These are phyloP conservation scores for Kappamyces sp. DNA, from an alignment of 192 early-diverging fungal species.

Conservation along the genomic window DNA sequence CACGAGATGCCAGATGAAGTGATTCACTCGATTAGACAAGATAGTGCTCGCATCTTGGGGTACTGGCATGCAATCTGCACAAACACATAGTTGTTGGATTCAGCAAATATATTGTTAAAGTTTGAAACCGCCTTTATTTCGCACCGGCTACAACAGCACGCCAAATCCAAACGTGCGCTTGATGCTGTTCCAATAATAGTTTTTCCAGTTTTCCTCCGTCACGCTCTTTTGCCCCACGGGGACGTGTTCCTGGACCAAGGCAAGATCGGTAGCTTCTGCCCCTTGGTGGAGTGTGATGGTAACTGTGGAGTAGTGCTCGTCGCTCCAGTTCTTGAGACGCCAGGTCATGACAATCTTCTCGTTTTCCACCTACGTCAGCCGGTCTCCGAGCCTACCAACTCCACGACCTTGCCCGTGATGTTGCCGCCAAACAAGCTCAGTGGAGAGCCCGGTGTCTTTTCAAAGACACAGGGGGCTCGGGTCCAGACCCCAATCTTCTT, in stretches of 20 bases:
- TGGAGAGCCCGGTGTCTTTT: constrained; percentile 49
- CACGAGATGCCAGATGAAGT: no score
- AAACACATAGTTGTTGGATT: no score
- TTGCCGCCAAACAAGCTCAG: constrained; percentile 86
- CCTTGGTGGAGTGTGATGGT: constrained; percentile 67
- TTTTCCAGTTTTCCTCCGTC: constrained; percentile 81
- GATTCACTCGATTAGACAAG: no score
- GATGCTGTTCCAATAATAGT: constrained; percentile 91
- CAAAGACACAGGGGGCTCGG: constrained; percentile 59
- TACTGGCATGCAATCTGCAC: no score
- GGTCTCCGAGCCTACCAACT: constrained; percentile 43
- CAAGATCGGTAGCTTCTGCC: constrained; percentile 57
- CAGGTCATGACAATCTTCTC: constrained; percentile 80
- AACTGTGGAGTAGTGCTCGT: constrained; percentile 79
- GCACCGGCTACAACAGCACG: no score
- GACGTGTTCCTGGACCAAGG: constrained; percentile 74
- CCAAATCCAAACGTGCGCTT: constrained; percentile 79
- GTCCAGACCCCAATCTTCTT: constrained; percentile 74
- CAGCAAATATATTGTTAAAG: no score
- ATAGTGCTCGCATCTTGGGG: no score
- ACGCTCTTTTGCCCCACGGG: constrained; percentile 82
- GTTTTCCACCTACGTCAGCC: constrained; percentile 29
- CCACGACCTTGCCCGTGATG: constrained; percentile 69
- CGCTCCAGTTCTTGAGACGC: constrained; percentile 82
- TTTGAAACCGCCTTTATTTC: no score